These are phyloP conservation scores for Choiromyces venosus DNA, from an alignment of 495 filamentous ascomycete genomes.

Conservation along the genomic window DNA sequence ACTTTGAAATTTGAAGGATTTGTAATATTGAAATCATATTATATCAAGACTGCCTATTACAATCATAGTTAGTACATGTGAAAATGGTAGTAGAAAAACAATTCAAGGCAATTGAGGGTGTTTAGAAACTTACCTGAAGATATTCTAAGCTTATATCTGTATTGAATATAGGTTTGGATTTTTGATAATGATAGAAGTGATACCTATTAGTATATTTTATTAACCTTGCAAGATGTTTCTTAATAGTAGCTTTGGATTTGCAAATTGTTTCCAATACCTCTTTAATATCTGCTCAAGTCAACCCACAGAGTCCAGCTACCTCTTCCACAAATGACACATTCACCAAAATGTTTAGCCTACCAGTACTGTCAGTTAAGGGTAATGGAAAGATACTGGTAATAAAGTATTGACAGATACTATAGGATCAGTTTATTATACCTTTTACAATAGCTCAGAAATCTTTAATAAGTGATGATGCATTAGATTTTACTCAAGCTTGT, in stretches of 20 bases:
- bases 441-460: conserved; percentile 9
- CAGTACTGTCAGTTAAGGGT: not conserved
- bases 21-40: not conserved
- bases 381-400: conserved; percentile 12
- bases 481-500: not conserved
- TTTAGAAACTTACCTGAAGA: not conserved
- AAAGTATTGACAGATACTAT: conserved; percentile 6
- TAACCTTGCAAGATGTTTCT: not conserved
- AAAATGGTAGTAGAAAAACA: no score
- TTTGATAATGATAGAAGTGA: no score
- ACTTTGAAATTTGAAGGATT: not conserved
- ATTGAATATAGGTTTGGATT: not conserved
- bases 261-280: not conserved
- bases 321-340: conserved; percentile 1
- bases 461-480: not conserved
- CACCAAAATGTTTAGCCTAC: not conserved
- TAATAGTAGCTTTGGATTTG: not conserved
- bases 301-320: conserved; percentile 3
- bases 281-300: conserved; percentile 1
- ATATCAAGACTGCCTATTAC: no score
- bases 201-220: not conserved
- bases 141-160: conserved; percentile 7
- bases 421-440: not conserved
- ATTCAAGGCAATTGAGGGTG: no score
- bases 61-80: no score